Percentiles rank a stretch among this genome's conserved stretches.
Evolutionary conservation across 805 yeast species (phyloP).

Genomic region (Wickerhamiella slavikovae): DNA sequence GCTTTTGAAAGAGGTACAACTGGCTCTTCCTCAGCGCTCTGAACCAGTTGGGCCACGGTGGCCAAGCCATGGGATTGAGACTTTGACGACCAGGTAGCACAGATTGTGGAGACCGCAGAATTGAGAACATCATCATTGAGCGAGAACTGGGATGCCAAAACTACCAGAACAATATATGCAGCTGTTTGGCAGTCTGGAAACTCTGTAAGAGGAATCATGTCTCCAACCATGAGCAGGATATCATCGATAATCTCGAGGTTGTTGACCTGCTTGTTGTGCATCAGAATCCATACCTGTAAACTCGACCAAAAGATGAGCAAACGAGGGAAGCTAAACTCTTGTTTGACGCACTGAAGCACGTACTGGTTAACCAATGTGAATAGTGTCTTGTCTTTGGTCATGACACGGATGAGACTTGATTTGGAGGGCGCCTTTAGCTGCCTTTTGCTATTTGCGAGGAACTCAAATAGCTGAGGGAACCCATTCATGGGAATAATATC

Average conservation of each 20-base stretch:
- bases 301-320: slow-evolving; percentile 68
- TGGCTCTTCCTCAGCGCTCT: slow-evolving; percentile 7
- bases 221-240: slow-evolving; percentile 18
- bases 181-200: slow-evolving; percentile 50
- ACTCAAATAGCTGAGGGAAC: slow-evolving; percentile 62
- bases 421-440: slow-evolving; percentile 43
- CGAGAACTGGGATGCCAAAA: slow-evolving; percentile 52
- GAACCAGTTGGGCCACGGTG: slow-evolving; percentile 17
- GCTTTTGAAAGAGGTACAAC: slow-evolving; percentile 7
- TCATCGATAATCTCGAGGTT: slow-evolving; percentile 18
- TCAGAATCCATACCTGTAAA: slow-evolving; percentile 42
- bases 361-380: slow-evolving; percentile 44
- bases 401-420: slow-evolving; percentile 47
- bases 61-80: slow-evolving; percentile 15
- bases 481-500: slow-evolving; percentile 36
- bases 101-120: slow-evolving; percentile 42
- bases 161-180: slow-evolving; percentile 65
- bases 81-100: slow-evolving; percentile 23
- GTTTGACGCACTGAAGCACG: slow-evolving; percentile 27
- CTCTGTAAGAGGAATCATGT: slow-evolving; percentile 11
- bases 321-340: slow-evolving; percentile 38
- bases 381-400: slow-evolving; percentile 43
- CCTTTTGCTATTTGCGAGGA: slow-evolving; percentile 50
- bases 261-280: slow-evolving; percentile 32
- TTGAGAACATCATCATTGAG: slow-evolving; percentile 31